Evolutionary conservation across 306 rosid genomes (phyloP).

Genomic region (Cucurbita pepo): DNA sequence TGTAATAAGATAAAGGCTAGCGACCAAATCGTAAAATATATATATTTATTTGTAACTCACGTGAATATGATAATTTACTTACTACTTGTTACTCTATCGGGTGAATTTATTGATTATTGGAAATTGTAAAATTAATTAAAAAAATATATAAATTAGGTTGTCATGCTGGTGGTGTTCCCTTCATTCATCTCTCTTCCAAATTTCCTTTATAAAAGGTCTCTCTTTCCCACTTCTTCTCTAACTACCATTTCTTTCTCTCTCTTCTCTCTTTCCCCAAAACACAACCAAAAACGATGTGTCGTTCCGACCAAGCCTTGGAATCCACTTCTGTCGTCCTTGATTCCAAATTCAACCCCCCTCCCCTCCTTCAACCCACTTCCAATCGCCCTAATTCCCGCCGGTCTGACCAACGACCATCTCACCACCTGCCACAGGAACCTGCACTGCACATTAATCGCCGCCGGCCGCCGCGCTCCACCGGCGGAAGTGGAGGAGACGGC

Average conservation of each 20-base stretch:
- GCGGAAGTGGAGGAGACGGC: neutral
- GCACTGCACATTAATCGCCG: slow-evolving; percentile 44
- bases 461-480: neutral
- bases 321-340: slow-evolving; percentile 9
- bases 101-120: too few relatives aligned
- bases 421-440: slow-evolving; percentile 77
- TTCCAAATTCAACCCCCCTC: slow-evolving; percentile 55
- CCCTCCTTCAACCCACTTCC: slow-evolving; percentile 82
- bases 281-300: slow-evolving; percentile 33
- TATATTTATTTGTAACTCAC: too few relatives aligned
- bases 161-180: neutral
- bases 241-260: neutral
- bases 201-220: neutral
- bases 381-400: slow-evolving; percentile 66
- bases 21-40: too few relatives aligned
- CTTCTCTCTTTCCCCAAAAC: neutral
- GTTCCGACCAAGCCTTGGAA: slow-evolving; percentile 46
- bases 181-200: neutral
- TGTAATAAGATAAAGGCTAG: too few relatives aligned
- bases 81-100: too few relatives aligned
- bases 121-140: too few relatives aligned
- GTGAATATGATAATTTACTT: too few relatives aligned
- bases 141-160: neutral
- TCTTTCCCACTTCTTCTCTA: neutral
- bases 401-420: slow-evolving; percentile 85